Conservation (phyloP, 2,329 filamentous ascomycete genomes). For the Fusarium succisae region DNA sequence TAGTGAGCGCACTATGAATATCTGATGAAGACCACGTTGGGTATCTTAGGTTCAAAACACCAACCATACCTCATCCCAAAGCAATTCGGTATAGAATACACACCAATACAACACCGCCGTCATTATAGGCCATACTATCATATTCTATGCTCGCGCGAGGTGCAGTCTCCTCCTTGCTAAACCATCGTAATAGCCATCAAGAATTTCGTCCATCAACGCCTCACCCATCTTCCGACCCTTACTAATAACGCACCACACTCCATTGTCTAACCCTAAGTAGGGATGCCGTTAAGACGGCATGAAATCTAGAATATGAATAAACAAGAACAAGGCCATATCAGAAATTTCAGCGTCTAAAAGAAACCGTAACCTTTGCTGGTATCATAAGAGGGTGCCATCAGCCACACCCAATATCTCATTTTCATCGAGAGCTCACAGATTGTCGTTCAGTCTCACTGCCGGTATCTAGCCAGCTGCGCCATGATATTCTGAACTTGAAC, state of each 20-base stretch:
- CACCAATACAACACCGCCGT: constrained; percentile 19
- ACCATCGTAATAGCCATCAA: background rate
- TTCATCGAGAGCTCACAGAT: background rate
- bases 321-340: constrained; percentile 1
- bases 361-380: constrained; percentile 17
- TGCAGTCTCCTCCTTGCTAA: background rate
- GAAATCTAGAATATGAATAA: constrained; percentile 23
- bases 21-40: constrained; percentile 11
- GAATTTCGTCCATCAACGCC: constrained; percentile 32
- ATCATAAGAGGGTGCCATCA: constrained; percentile 30
- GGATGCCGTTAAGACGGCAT: background rate
- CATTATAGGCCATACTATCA: constrained; percentile 22
- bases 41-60: constrained; percentile 17
- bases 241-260: constrained; percentile 1
- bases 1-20: background rate
- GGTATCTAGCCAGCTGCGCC: constrained; percentile 74
- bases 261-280: constrained; percentile 13
- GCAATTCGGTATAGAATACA: background rate
- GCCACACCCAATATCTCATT: background rate
- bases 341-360: constrained; percentile 21
- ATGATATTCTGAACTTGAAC: constrained; percentile 77
- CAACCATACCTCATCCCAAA: constrained; percentile 11
- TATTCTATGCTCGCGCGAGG: constrained; percentile 20
- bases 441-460: constrained; percentile 53
- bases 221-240: constrained; percentile 4